phyloP scores from a whole-genome alignment of 2,329 filamentous ascomycete species.

The Leptodontidium sp. region DNA sequence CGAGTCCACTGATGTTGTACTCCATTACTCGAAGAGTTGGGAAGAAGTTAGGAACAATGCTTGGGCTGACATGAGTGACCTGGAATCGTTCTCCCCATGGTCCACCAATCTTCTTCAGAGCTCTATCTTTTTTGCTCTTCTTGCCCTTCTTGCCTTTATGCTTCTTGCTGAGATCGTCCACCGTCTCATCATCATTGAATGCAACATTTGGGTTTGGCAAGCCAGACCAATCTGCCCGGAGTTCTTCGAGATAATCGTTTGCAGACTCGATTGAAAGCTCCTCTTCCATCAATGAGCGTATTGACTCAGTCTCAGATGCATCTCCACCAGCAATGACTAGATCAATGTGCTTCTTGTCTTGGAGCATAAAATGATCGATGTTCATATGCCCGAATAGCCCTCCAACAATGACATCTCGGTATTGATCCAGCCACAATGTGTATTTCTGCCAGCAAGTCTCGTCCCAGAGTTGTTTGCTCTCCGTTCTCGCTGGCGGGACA shows the following conservation, averaged over 20 bases:
- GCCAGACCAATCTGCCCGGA: slow-evolving; percentile 80
- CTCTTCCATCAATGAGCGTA: slow-evolving; percentile 55
- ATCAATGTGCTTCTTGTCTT: slow-evolving; percentile 82
- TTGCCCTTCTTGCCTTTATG: slow-evolving; percentile 44
- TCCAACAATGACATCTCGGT: slow-evolving; percentile 85
- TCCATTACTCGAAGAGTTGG: slow-evolving; percentile 90
- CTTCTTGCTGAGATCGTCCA: slow-evolving; percentile 50
- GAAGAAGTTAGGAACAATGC: slow-evolving; percentile 91
- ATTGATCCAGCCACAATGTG: slow-evolving; percentile 87
- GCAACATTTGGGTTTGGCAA: slow-evolving; percentile 61
- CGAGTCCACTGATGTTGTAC: slow-evolving; percentile 77
- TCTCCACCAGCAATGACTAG: slow-evolving; percentile 55
- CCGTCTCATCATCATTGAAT: slow-evolving; percentile 37
- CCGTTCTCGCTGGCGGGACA: slow-evolving; percentile 87
- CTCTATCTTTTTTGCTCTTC: slow-evolving; percentile 58
- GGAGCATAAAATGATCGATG: slow-evolving; percentile 94
- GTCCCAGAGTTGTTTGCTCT: slow-evolving; percentile 89
- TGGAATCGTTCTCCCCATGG: slow-evolving; percentile 87
- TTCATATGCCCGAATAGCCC: slow-evolving; percentile 97
- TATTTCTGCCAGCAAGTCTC: slow-evolving; percentile 99
- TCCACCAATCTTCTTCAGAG: slow-evolving; percentile 75
- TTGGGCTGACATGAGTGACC: slow-evolving; percentile 81
- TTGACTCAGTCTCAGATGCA: slow-evolving; percentile 36
- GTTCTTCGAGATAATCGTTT: slow-evolving; percentile 80
- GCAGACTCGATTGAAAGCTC: slow-evolving; percentile 72